phyloP scores from a whole-genome alignment of 2,329 filamentous ascomycete species.

The Trichoderma oligosporum region DNA sequence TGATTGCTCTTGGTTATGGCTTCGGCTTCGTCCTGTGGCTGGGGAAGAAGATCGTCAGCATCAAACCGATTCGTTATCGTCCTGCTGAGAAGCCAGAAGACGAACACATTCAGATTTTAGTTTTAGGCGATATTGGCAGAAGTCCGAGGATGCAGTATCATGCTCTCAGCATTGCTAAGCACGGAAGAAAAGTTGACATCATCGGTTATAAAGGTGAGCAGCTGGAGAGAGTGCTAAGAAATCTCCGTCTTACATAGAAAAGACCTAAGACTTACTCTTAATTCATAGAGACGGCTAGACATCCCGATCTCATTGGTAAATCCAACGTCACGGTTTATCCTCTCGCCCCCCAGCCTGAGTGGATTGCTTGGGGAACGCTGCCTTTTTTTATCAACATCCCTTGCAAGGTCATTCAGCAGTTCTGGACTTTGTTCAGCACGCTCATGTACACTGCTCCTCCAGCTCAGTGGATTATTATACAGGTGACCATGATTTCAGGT shows the following conservation, averaged over 20 bases:
- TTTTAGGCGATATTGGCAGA: conserved; percentile 90
- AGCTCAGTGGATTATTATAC: conserved; percentile 79
- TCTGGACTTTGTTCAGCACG: conserved; percentile 64
- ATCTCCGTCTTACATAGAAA: no score
- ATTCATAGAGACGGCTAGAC: conserved; percentile 67
- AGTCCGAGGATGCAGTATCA: conserved; percentile 99
- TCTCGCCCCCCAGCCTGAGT: conserved; percentile 62
- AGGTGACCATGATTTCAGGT: conserved; percentile 42
- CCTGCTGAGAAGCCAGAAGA: conserved; percentile 35
- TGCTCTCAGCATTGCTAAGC: conserved; percentile 82
- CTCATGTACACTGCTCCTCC: conserved; percentile 73
- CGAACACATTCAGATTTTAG: conserved; percentile 70
- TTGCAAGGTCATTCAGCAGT: conserved; percentile 81
- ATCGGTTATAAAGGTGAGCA: conserved; percentile 76
- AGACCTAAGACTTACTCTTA: no score
- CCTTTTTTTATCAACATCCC: conserved; percentile 77
- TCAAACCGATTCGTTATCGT: conserved; percentile 36
- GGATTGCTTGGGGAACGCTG: conserved; percentile 64
- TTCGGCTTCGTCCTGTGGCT: conserved; percentile 25
- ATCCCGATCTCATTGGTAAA: conserved; percentile 70
- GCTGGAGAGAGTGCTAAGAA: neutral
- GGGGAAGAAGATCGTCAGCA: conserved; percentile 23
- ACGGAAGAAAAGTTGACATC: conserved; percentile 75
- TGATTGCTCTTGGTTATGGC: conserved; percentile 31
- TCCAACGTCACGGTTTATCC: conserved; percentile 67